A percentile compares a stretch with the other conserved stretches of the same genome.
These are phyloP conservation scores for Alternaria gaisen DNA, from an alignment of 2,329 filamentous ascomycete species.

Conservation along the genomic window DNA sequence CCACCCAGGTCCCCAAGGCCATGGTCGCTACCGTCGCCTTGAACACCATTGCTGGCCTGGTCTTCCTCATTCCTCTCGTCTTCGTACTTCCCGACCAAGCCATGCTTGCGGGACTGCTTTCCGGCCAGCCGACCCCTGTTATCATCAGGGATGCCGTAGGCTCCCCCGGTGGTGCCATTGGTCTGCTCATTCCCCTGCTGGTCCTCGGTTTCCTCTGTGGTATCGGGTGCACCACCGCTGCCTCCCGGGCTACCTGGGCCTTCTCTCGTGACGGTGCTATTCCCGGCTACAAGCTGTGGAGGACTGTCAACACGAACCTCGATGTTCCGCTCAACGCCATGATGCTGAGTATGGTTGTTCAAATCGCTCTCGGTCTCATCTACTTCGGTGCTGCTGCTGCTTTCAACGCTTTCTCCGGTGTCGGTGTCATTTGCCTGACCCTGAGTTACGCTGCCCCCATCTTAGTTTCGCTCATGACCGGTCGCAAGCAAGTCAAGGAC, in stretches of 20 bases:
- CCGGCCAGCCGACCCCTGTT: constrained; percentile 69
- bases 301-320: constrained; percentile 67
- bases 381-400: constrained; percentile 74
- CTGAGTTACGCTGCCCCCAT: constrained; percentile 74
- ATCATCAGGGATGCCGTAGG: constrained; percentile 72
- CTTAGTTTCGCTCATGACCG: constrained; percentile 67
- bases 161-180: constrained; percentile 68
- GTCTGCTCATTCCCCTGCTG: constrained; percentile 69
- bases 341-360: constrained; percentile 73
- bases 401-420: constrained; percentile 77
- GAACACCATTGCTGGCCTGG: constrained; percentile 71
- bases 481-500: constrained; percentile 66
- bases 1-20: constrained; percentile 74
- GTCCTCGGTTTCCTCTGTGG: constrained; percentile 73
- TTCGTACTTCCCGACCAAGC: constrained; percentile 73
- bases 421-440: constrained; percentile 75
- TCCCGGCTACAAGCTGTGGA: constrained; percentile 69
- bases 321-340: constrained; percentile 75
- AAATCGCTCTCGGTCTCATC: constrained; percentile 71
- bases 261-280: constrained; percentile 76
- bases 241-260: constrained; percentile 73
- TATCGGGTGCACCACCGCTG: constrained; percentile 73
- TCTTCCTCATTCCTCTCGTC: constrained; percentile 73
- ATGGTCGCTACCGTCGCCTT: constrained; percentile 73
- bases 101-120: constrained; percentile 62